Evolutionary conservation across 495 filamentous ascomycete species (phyloP).

Genomic region (Pseudoneurospora amorphoporcata): DNA sequence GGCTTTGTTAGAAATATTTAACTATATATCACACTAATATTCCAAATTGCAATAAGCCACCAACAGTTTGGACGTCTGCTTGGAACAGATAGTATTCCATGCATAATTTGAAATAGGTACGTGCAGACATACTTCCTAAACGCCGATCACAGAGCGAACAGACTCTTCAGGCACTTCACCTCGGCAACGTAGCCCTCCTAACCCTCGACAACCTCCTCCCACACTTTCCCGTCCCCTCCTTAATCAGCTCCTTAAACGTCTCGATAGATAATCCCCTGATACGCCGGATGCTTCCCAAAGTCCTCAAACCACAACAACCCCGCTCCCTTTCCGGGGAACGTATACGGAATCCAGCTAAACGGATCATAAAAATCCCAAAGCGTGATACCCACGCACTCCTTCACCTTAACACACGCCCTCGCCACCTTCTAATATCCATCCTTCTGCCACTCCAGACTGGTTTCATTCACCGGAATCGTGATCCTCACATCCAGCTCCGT

Average conservation of each 20-base stretch:
- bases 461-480: conserved; percentile 32
- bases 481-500: conserved; percentile 56
- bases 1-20: background rate
- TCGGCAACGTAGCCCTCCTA: background rate
- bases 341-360: conserved; percentile 49
- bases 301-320: conserved; percentile 42
- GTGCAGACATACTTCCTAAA: background rate
- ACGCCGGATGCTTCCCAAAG: conserved; percentile 48
- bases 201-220: background rate
- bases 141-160: background rate
- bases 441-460: conserved; percentile 44
- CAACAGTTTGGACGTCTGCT: background rate
- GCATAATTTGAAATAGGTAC: background rate
- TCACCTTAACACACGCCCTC: conserved; percentile 46
- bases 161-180: background rate
- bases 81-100: background rate
- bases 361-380: conserved; percentile 50
- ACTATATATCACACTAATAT: background rate
- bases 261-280: conserved; percentile 19
- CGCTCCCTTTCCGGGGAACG: conserved; percentile 44
- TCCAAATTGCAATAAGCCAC: too few relatives aligned
- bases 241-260: conserved; percentile 5
- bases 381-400: conserved; percentile 57
- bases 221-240: background rate
- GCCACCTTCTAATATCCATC: conserved; percentile 44